Percentiles rank a stretch among this genome's conserved stretches.
Evolutionary conservation across 768 basidiomycete genomes (phyloP).

Genomic region (Boletellus emodensis): DNA sequence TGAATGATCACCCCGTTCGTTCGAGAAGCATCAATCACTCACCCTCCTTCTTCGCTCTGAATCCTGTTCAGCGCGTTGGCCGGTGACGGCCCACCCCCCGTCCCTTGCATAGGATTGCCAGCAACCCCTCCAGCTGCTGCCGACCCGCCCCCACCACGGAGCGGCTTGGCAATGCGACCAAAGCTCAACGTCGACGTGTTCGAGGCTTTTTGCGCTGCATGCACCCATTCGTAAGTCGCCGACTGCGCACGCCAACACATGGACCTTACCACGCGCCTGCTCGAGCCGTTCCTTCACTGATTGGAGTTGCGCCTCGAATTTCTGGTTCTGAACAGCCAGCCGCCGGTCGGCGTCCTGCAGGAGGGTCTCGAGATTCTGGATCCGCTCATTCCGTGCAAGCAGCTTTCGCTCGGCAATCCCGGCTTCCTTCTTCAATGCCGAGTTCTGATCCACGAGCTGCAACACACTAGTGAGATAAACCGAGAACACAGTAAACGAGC

Average conservation of each 20-base stretch:
- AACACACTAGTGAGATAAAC: conserved; percentile 14
- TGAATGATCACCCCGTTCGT: conserved; percentile 16
- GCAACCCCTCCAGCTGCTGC: conserved; percentile 37
- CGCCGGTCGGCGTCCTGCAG: conserved; percentile 93
- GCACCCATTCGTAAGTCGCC: conserved; percentile 28
- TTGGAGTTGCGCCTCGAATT: conserved; percentile 91
- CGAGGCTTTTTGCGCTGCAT: conserved; percentile 68
- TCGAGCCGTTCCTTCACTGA: conserved; percentile 89
- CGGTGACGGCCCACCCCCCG: conserved; percentile 42
- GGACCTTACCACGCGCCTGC: conserved; percentile 77
- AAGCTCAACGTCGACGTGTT: conserved; percentile 72
- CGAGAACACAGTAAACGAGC: not conserved
- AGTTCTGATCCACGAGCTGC: conserved; percentile 98
- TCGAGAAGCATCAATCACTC: conserved; percentile 30
- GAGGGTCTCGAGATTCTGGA: conserved; percentile 91
- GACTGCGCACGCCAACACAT: conserved; percentile 13
- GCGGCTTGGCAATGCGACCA: conserved; percentile 94
- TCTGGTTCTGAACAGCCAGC: conserved; percentile 89
- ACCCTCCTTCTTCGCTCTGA: conserved; percentile 79
- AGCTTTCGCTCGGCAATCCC: conserved; percentile 96
- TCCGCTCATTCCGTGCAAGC: conserved; percentile 93
- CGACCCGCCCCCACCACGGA: conserved; percentile 86
- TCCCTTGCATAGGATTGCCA: conserved; percentile 38
- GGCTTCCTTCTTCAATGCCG: conserved; percentile 94
- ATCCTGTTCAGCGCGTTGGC: conserved; percentile 66